Conservation (phyloP, 495 filamentous ascomycete species). For the Annulohypoxylon moriforme region DNA sequence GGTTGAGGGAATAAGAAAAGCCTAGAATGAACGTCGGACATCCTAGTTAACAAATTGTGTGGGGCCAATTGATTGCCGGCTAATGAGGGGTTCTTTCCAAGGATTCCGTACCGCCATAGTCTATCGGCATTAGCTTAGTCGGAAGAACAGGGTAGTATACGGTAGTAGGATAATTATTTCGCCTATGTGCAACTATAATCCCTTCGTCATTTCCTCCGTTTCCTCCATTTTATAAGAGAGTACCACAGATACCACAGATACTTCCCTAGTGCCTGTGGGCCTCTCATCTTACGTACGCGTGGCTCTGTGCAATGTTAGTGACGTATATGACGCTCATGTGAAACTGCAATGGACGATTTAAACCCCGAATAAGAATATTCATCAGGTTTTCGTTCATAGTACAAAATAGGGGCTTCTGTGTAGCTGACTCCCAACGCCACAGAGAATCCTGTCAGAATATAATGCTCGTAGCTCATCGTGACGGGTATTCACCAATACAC, state of each 20-base stretch:
- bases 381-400: neutral
- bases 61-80: slow-evolving; percentile 43
- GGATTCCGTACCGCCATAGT: slow-evolving; percentile 27
- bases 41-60: slow-evolving; percentile 16
- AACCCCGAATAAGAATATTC: neutral
- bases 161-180: slow-evolving; percentile 46
- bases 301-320: neutral
- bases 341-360: neutral
- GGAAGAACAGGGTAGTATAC: slow-evolving; percentile 1
- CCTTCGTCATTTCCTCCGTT: neutral
- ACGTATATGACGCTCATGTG: neutral
- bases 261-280: neutral
- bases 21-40: slow-evolving; percentile 24
- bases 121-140: slow-evolving; percentile 41
- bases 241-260: neutral
- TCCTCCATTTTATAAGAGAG: neutral
- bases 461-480: neutral
- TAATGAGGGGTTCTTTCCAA: slow-evolving; percentile 47
- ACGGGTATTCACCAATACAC: neutral
- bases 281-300: slow-evolving; percentile 1
- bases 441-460: neutral
- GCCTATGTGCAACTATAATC: slow-evolving; percentile 29
- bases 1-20: slow-evolving; percentile 24
- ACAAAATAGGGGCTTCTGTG: neutral
- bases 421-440: neutral